Conservation (phyloP, 2,329 filamentous ascomycete species). For the Fusarium piperis region DNA sequence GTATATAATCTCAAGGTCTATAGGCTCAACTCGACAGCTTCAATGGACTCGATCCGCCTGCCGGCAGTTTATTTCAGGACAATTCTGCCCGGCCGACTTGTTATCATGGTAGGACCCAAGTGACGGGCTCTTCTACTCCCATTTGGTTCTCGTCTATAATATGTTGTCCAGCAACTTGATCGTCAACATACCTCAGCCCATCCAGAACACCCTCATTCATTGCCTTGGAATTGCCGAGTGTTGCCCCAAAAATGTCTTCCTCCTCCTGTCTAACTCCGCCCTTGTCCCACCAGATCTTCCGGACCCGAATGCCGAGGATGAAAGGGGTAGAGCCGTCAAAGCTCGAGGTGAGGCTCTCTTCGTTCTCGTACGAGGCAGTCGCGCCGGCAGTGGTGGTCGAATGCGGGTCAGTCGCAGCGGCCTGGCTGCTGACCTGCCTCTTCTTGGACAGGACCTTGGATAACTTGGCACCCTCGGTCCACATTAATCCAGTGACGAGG, state of each 20-base stretch:
- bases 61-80: not conserved
- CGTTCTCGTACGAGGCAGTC: not conserved
- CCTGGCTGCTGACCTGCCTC: not conserved
- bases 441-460: not conserved
- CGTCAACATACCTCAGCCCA: not conserved
- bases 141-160: not conserved
- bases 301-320: not conserved
- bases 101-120: not conserved
- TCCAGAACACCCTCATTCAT: not conserved
- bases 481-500: not conserved
- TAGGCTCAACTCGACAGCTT: not conserved
- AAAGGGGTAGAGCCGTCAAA: not conserved
- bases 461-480: not conserved
- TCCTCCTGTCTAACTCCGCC: not conserved
- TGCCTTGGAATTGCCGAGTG: not conserved
- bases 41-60: not conserved
- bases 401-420: not conserved
- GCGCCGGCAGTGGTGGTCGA: not conserved
- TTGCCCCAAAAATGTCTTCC: not conserved
- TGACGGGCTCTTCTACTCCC: not conserved
- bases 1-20: not conserved
- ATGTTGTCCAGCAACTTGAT: not conserved
- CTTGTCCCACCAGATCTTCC: not conserved
- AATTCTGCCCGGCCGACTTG: too few relatives aligned
- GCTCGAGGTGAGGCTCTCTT: not conserved